Conservation (phyloP, 2,329 filamentous ascomycete species). For the Aspergillus quadricinctus region DNA sequence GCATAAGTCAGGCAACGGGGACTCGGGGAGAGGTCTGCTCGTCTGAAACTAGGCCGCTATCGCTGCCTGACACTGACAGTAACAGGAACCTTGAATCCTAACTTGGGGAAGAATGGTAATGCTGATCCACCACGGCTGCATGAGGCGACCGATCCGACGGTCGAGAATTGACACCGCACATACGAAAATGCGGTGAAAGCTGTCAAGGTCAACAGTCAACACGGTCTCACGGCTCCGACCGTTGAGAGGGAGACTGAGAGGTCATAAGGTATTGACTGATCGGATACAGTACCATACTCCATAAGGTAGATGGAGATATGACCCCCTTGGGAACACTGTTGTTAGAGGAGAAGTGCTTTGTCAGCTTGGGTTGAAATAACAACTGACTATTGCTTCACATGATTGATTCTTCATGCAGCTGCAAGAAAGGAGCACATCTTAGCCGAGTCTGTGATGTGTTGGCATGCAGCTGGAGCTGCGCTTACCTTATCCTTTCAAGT, state of each 20-base stretch:
- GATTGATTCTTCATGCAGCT: constrained; percentile 33
- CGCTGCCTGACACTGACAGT: not conserved
- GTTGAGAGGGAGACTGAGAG: not conserved
- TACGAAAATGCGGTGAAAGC: constrained; percentile 21
- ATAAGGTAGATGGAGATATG: too few relatives aligned
- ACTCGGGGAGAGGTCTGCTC: not conserved
- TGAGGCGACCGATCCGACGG: not conserved
- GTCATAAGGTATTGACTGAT: not conserved
- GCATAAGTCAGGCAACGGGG: not conserved
- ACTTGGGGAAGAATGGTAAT: not conserved
- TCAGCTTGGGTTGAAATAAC: not conserved
- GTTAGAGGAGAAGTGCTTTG: not conserved
- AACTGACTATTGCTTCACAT: constrained; percentile 22
- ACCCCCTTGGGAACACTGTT: too few relatives aligned
- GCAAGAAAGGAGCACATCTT: constrained; percentile 20
- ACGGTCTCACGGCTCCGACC: not conserved
- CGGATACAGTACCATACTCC: too few relatives aligned
- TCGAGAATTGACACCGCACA: not conserved
- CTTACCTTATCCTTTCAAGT: too few relatives aligned
- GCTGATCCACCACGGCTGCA: not conserved
- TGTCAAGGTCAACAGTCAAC: not conserved
- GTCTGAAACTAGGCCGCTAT: not conserved
- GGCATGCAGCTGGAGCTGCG: not conserved
- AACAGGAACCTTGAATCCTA: not conserved
- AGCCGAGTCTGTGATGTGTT: not conserved